Percentiles rank a stretch among this genome's conserved stretches.
These are phyloP conservation scores for Thelonectria discophora DNA, from an alignment of 2,329 filamentous ascomycete species.

Conservation along the genomic window DNA sequence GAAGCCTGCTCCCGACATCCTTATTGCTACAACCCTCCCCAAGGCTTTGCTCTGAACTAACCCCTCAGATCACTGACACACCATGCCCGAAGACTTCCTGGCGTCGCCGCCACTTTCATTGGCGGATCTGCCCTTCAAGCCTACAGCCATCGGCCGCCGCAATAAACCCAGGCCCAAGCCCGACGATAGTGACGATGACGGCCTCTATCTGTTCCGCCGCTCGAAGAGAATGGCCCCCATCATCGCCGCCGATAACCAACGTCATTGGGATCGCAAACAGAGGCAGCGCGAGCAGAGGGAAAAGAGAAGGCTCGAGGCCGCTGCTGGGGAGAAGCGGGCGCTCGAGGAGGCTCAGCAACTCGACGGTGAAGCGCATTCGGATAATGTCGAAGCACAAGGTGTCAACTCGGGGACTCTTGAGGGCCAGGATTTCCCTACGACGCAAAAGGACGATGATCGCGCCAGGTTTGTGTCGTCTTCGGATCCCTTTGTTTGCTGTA, in stretches of 20 bases:
- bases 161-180: no score
- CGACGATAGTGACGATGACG: conserved; percentile 44
- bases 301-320: conserved; percentile 26
- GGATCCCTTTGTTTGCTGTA: not conserved
- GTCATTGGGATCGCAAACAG: conserved; percentile 40
- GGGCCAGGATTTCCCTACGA: conserved; percentile 23
- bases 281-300: conserved; percentile 37
- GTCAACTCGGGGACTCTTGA: not conserved
- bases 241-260: conserved; percentile 52
- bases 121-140: conserved; percentile 60
- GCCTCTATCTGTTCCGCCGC: conserved; percentile 60
- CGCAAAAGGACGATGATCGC: conserved; percentile 25
- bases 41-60: not conserved
- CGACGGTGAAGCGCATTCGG: conserved; percentile 7
- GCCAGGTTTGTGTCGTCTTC: conserved; percentile 31
- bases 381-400: not conserved
- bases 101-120: conserved; percentile 37
- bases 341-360: conserved; percentile 31
- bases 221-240: conserved; percentile 59
- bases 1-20: no score
- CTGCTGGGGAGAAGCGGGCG: conserved; percentile 34
- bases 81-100: conserved; percentile 46
- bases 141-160: conserved; percentile 54
- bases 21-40: not conserved
- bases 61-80: conserved; percentile 8